Evolutionary conservation across 1,139 yeast species (phyloP).

Genomic region (Hansenula lynferdii): DNA sequence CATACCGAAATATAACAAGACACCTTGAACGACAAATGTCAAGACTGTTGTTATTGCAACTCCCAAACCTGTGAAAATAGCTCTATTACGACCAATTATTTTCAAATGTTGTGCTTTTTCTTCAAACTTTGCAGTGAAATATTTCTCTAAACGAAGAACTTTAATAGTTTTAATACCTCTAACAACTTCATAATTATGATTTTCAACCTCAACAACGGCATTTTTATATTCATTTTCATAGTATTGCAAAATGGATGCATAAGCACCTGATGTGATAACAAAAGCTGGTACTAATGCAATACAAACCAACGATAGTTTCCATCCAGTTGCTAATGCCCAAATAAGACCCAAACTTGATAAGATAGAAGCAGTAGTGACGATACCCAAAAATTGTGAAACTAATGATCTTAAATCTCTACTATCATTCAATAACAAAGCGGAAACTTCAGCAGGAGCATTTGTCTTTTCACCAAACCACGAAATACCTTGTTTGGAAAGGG

Average conservation of each 20-base stretch:
- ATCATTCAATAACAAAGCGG: slow-evolving; percentile 73
- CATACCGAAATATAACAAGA: slow-evolving; percentile 75
- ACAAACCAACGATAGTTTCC: slow-evolving; percentile 84
- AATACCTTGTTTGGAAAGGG: slow-evolving; percentile 48
- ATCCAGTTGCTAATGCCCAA: slow-evolving; percentile 80
- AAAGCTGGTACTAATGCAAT: slow-evolving; percentile 67
- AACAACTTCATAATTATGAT: slow-evolving; percentile 52
- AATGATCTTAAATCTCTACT: slow-evolving; percentile 68
- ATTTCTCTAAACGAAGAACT: slow-evolving; percentile 44
- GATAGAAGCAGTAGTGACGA: slow-evolving; percentile 45
- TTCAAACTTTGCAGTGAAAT: slow-evolving; percentile 39
- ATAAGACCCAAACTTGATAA: slow-evolving; percentile 56
- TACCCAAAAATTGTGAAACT: slow-evolving; percentile 55
- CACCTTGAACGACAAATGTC: slow-evolving; percentile 58
- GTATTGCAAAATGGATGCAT: slow-evolving; percentile 45
- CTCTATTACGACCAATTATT: slow-evolving; percentile 39
- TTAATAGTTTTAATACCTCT: slow-evolving; percentile 60
- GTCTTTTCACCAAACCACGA: slow-evolving; percentile 43
- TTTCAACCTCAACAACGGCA: slow-evolving; percentile 49
- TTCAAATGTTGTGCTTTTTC: slow-evolving; percentile 26
- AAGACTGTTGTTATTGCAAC: slow-evolving; percentile 52
- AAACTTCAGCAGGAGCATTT: slow-evolving; percentile 49
- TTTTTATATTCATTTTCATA: slow-evolving; percentile 60
- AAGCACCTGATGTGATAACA: slow-evolving; percentile 42
- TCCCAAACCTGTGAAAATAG: slow-evolving; percentile 53